Base-by-base conservation (phyloP, 2,329 filamentous ascomycete genomes). In the Fusarium nematophilum region DNA sequence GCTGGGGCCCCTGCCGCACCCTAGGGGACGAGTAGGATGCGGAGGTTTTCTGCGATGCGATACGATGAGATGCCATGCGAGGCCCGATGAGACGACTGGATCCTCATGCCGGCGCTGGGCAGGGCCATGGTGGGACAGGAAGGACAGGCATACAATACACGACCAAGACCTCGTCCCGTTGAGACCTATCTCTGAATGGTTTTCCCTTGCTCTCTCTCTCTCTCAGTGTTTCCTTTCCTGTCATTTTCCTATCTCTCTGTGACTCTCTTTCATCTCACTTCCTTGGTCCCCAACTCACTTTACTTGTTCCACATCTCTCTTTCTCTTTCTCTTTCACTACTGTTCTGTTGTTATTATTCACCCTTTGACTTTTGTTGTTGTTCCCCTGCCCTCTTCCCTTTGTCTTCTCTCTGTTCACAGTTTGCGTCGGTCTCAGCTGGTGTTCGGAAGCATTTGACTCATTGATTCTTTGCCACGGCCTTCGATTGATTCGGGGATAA, bases 21-120 rank as follows among this genome's bases (percentile, higher is more conserved):
- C 21, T 48, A 15, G 27, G 23, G 23, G 18, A 50, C 38, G 39
- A 56, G 43, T 33, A 46, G 42, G 25, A 18, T 26, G 13, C 13
- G 34, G 25, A n/a, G 47, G 27, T 27, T 40, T 42, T 23, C 45
- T 30, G 38, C 39, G 17, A 17, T 33, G 43, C 37, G 45, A 46
- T 51, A 42, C 48, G 49, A 57, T 54, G 47, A 57, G 62, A 60
- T 60, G 49, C 57, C 27, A 61, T 58, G 54, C 53, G 49, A 61
- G 49, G 47, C 48, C 34, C 34, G 26, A 34, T 52, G 59, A 64
- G 59, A 53, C 46, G 55, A 23, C 5, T 11, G 29, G 46, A 43
- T 25, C 31, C 25, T 44, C 26, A 37, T 50, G 13, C 42, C 50
- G 56, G 44, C 59, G 59, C 59, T 39, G 49, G 42, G 36, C 25